These are phyloP conservation scores for Vishniacozyma victoriae DNA, from an alignment of 768 basidiomycete genomes.

Conservation along the genomic window DNA sequence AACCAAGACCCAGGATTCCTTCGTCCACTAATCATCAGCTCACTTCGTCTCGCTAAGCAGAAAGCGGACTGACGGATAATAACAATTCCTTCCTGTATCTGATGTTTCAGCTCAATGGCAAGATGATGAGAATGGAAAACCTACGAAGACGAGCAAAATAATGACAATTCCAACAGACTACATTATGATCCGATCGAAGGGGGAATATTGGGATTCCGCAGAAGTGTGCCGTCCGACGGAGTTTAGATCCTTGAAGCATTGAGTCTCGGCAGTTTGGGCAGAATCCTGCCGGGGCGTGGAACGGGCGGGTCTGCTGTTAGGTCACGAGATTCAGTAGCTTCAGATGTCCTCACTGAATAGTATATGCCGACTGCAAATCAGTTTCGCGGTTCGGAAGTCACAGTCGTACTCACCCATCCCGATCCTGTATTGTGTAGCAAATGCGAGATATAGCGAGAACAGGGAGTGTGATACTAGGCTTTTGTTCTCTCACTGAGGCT, in stretches of 20 bases:
- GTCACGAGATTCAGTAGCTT: neutral
- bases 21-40: conserved; percentile 10
- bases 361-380: conserved; percentile 18
- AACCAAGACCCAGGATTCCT: conserved; percentile 17
- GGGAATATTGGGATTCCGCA: conserved; percentile 30
- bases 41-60: neutral
- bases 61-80: conserved; percentile 13
- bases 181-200: conserved; percentile 10
- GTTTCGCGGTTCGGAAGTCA: neutral
- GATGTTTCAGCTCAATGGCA: neutral
- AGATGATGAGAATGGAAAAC: conserved; percentile 3
- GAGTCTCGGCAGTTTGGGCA: conserved; percentile 12
- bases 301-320: conserved; percentile 3
- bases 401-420: conserved; percentile 6
- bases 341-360: conserved; percentile 12
- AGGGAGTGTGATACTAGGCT: neutral
- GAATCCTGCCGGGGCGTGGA: conserved; percentile 1
- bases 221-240: conserved; percentile 22
- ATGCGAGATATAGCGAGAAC: neutral
- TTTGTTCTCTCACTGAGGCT: neutral
- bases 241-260: conserved; percentile 3
- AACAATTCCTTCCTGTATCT: conserved; percentile 5
- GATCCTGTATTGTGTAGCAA: neutral
- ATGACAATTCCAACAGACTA: conserved; percentile 17
- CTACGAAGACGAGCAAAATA: conserved; percentile 12